phyloP scores from a whole-genome alignment of 1,139 yeast species.

The Yarrowia galli region DNA sequence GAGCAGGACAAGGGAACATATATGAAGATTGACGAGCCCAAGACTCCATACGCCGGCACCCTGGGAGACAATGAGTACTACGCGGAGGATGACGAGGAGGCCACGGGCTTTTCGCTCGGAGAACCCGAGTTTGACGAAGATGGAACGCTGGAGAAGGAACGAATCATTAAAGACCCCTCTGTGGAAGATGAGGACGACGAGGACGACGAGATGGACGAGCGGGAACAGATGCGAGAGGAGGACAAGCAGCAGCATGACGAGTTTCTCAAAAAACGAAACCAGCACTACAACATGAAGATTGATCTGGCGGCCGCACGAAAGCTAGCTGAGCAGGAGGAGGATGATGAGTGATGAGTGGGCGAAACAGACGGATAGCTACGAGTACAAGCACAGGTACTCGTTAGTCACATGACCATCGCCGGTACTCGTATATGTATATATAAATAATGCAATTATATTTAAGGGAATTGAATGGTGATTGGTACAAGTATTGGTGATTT shows the following conservation, averaged over 20 bases:
- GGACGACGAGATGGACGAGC: slow-evolving; percentile 52
- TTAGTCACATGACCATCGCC: too few relatives aligned
- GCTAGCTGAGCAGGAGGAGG: slow-evolving; percentile 46
- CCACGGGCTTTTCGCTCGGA: slow-evolving; percentile 61
- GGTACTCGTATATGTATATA: not conserved
- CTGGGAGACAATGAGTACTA: slow-evolving; percentile 89
- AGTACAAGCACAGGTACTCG: too few relatives aligned
- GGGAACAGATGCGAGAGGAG: slow-evolving; percentile 53
- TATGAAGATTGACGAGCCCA: slow-evolving; percentile 93
- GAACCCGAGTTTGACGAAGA: slow-evolving; percentile 56
- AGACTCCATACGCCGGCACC: slow-evolving; percentile 96
- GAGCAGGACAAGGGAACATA: slow-evolving; percentile 76
- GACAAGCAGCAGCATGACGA: slow-evolving; percentile 62
- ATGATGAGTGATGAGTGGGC: slow-evolving; percentile 41
- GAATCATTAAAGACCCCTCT: slow-evolving; percentile 44
- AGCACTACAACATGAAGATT: slow-evolving; percentile 78
- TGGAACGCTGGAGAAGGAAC: slow-evolving; percentile 45
- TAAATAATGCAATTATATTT: not conserved
- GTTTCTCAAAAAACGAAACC: slow-evolving; percentile 78
- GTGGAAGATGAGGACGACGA: slow-evolving; percentile 48
- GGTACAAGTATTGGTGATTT: not conserved
- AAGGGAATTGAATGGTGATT: not conserved
- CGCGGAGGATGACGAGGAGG: slow-evolving; percentile 67
- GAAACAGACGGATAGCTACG: too few relatives aligned
- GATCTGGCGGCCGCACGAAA: slow-evolving; percentile 50